Evolutionary conservation across 805 yeast genomes (phyloP).

Genomic region (Kregervanrija pseudodelftensis): DNA sequence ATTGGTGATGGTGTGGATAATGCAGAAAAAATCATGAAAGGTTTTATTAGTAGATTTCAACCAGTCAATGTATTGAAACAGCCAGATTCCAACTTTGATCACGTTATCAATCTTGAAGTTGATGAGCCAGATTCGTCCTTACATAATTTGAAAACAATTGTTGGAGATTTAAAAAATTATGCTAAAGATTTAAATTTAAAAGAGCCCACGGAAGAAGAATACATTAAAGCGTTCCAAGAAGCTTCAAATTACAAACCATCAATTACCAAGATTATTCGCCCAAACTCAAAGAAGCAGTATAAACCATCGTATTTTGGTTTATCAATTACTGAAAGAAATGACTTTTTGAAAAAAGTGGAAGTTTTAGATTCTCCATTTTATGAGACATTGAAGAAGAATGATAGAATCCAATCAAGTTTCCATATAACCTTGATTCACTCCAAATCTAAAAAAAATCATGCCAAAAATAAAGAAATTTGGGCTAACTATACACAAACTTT

Average conservation of each 20-base stretch:
- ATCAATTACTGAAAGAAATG: constrained; percentile 19
- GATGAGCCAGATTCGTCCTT: constrained; percentile 36
- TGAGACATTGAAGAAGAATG: constrained; percentile 18
- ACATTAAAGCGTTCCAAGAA: constrained; percentile 39
- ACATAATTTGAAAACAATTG: constrained; percentile 39
- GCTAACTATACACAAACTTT: constrained; percentile 10
- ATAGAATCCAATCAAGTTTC: constrained; percentile 44
- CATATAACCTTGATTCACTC: constrained; percentile 65
- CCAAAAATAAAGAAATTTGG: constrained; percentile 13
- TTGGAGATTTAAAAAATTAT: constrained; percentile 28
- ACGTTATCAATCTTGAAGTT: constrained; percentile 51
- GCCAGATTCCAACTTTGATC: constrained; percentile 68
- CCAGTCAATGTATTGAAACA: constrained; percentile 35
- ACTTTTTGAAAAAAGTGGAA: neutral
- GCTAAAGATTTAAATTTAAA: constrained; percentile 37
- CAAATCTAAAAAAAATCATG: constrained; percentile 11
- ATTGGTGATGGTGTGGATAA: constrained; percentile 37
- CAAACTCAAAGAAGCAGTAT: constrained; percentile 5
- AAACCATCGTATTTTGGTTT: constrained; percentile 43
- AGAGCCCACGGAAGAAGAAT: constrained; percentile 34
- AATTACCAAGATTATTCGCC: constrained; percentile 30
- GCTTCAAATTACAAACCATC: constrained; percentile 54
- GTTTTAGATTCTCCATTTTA: neutral
- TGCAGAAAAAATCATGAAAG: constrained; percentile 60
- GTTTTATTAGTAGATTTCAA: constrained; percentile 67